Conservation (phyloP, 371 early-diverging fungal genomes). For the Mucor mucedo region DNA sequence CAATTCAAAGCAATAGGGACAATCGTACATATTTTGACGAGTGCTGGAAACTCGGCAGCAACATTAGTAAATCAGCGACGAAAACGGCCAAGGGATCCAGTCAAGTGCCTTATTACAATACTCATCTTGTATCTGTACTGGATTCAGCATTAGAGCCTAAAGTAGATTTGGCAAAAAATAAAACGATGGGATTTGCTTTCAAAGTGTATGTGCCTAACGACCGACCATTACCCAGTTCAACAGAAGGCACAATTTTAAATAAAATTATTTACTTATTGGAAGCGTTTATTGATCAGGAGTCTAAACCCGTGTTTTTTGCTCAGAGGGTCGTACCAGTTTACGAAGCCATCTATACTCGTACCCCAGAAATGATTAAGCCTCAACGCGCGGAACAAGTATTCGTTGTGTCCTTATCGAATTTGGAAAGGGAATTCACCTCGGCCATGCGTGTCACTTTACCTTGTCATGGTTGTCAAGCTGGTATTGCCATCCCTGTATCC, state of each 20-base stretch:
- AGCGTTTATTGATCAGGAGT: conserved; percentile 22
- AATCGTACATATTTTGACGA: conserved; percentile 17
- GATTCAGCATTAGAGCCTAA: conserved; percentile 11
- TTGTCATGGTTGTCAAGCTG: conserved; percentile 25
- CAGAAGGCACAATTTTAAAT: conserved; percentile 6
- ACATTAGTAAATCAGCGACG: conserved; percentile 1
- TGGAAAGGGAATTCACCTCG: conserved; percentile 5
- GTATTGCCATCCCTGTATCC: conserved; percentile 26
- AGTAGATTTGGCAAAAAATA: conserved; percentile 26
- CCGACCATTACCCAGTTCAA: conserved; percentile 27
- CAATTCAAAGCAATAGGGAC: conserved; percentile 19
- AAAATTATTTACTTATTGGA: conserved; percentile 29
- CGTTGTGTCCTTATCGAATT: conserved; percentile 7
- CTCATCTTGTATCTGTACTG: background rate
- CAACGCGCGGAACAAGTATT: conserved; percentile 22
- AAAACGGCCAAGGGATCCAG: conserved; percentile 12
- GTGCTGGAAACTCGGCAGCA: conserved; percentile 26
- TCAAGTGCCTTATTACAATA: conserved; percentile 8
- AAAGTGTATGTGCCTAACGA: conserved; percentile 26
- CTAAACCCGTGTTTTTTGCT: conserved; percentile 17
- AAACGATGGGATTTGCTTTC: conserved; percentile 22
- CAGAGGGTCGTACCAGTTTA: conserved; percentile 20
- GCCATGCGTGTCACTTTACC: conserved; percentile 28
- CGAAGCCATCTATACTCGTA: conserved; percentile 21
- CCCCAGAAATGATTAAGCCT: conserved; percentile 20